Conservation (phyloP, 1,284 basidiomycete genomes). For the Coniferiporia weirii region DNA sequence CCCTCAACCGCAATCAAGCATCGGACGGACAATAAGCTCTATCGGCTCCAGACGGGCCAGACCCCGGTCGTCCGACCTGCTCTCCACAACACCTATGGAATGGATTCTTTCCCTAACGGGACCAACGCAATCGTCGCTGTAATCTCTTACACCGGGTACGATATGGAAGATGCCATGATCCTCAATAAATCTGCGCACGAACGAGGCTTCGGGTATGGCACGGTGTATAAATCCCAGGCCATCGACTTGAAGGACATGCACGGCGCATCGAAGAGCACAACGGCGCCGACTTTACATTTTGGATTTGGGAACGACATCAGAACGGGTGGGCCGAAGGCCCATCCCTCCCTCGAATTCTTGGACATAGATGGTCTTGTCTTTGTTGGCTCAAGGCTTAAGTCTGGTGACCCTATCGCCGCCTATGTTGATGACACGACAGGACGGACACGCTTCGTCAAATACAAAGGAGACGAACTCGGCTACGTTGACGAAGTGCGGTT, state of each 20-base stretch:
- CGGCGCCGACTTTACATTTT: slow-evolving; percentile 71
- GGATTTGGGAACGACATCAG: slow-evolving; percentile 80
- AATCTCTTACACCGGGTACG: slow-evolving; percentile 99
- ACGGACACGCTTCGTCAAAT: slow-evolving; percentile 85
- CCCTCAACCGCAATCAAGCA: slow-evolving; percentile 88
- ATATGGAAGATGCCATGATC: slow-evolving; percentile 99
- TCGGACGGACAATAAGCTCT: slow-evolving; percentile 98
- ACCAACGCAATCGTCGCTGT: slow-evolving; percentile 98
- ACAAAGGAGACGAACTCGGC: slow-evolving; percentile 93
- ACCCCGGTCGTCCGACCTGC: slow-evolving; percentile 91
- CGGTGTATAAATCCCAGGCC: slow-evolving; percentile 93
- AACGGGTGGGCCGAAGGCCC: slow-evolving; percentile 49
- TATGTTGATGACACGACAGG: slow-evolving; percentile 87
- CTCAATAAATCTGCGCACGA: slow-evolving; percentile 99
- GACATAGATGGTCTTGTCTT: slow-evolving; percentile 85
- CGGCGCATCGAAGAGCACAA: slow-evolving; percentile 53
- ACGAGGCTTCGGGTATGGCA: slow-evolving; percentile 95
- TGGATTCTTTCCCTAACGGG: slow-evolving; percentile 98
- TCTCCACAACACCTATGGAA: slow-evolving; percentile 93
- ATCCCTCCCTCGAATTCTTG: slow-evolving; percentile 57
- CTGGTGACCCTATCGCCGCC: slow-evolving; percentile 80
- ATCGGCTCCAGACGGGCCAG: slow-evolving; percentile 93
- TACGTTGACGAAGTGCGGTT: slow-evolving; percentile 93
- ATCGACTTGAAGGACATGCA: slow-evolving; percentile 84
- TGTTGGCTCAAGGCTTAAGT: slow-evolving; percentile 65